Base-by-base conservation (phyloP, 352 stramenopile species). In the Saprolegnia diclina region DNA sequence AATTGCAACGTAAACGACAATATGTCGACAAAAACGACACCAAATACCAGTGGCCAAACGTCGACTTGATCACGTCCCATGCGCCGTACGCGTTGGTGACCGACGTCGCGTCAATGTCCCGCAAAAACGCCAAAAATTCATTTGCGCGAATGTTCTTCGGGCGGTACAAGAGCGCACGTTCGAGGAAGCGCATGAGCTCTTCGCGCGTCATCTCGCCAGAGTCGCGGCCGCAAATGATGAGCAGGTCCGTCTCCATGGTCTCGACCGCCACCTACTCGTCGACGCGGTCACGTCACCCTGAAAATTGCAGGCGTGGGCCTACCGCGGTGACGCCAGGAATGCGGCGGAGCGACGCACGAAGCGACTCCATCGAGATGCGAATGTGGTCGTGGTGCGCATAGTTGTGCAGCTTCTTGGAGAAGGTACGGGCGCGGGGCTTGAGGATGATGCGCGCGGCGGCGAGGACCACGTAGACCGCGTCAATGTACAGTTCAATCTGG, bases 361-460 rank as follows among this genome's bases (percentile, higher is more conserved):
- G 72, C 52, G 85, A 94, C 72, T 90, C 83, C 68, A 95, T 95
- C 29, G 82, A 92, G 46, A 95, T 83, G 62, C 82, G 83, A 64
- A 95, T 92, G 68, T 91, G 82, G 76, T 95, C 85, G 38, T 83
- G 81, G 50, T 93, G 91, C 21, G 85, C 79, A 72, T 92, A 91
- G 70, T 95, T 95, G 83, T 95, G 87, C 42, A 95, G 70, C 44
- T 95, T 95, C 74, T 93, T 95, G 54, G 83, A 92, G 61, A 95
- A 95, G 0, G 76, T 91, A 18, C 87, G 75, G 13, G 87, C 85
- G 42, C 84, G 78, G 3, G 87, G 87, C 79, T 95, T 94, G 71
- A 95, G 79, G 32, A 95, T 91, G 35, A 95, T 75, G 4, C 87
- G 85, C 44, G 87, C 46, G 35, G 87, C 83, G 22, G 90, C 71